A percentile compares a stretch with the other conserved stretches of the same genome.
Evolutionary conservation across 805 yeast species (phyloP).

Genomic region (Starmerella floris): DNA sequence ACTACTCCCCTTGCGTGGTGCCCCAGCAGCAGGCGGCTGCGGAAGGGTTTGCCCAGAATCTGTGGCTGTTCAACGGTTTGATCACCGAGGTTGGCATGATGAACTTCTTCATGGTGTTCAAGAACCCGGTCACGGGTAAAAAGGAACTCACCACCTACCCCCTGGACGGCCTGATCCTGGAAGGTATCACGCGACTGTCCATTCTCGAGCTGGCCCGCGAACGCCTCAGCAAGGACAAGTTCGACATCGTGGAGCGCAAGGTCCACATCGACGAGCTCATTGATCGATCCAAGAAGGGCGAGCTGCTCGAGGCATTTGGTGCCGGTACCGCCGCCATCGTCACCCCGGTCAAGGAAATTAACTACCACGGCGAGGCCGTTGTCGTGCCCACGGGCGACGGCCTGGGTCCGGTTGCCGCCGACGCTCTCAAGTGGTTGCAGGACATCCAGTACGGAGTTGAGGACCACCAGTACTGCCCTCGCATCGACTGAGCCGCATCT

Average conservation of each 20-base stretch:
- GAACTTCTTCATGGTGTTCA: slow-evolving; percentile 84
- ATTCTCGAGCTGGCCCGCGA: slow-evolving; percentile 63
- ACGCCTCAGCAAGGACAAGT: slow-evolving; percentile 58
- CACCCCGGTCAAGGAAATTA: slow-evolving; percentile 79
- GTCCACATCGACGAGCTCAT: slow-evolving; percentile 68
- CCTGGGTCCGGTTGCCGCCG: slow-evolving; percentile 46
- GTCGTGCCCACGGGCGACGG: slow-evolving; percentile 48
- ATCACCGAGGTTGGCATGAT: slow-evolving; percentile 97
- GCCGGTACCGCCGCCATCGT: slow-evolving; percentile 97
- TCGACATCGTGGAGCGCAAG: slow-evolving; percentile 75
- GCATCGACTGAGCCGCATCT: slow-evolving; percentile 1
- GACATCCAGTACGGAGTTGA: slow-evolving; percentile 82
- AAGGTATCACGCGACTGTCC: slow-evolving; percentile 93
- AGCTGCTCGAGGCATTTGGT: slow-evolving; percentile 88
- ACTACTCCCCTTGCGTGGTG: slow-evolving; percentile 87
- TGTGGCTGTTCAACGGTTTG: slow-evolving; percentile 82
- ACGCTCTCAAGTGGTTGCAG: slow-evolving; percentile 71
- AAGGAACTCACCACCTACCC: slow-evolving; percentile 94
- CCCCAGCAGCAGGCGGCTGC: slow-evolving; percentile 84
- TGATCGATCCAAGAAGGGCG: slow-evolving; percentile 66
- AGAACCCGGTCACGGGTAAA: slow-evolving; percentile 52
- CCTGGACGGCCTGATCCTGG: slow-evolving; percentile 89
- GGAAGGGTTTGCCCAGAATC: slow-evolving; percentile 88
- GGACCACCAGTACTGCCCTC: slow-evolving; percentile 35
- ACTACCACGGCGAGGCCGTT: slow-evolving; percentile 53